A percentile compares a stretch with the other conserved stretches of the same genome.
These are phyloP conservation scores for Pistacia vera DNA, from an alignment of 345 rosid genomes.

Conservation along the genomic window DNA sequence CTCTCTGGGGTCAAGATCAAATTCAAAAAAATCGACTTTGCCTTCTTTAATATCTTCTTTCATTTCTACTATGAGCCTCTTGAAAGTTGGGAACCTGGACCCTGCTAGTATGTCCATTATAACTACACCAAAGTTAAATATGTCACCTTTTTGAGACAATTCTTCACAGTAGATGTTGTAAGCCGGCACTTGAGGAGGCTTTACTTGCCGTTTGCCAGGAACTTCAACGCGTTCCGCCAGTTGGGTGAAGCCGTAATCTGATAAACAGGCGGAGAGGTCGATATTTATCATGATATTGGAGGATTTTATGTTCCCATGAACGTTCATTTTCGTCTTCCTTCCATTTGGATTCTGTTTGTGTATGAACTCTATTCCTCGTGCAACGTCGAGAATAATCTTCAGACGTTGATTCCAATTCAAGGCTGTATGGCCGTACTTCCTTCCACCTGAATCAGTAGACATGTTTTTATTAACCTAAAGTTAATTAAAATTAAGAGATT, in stretches of 20 bases:
- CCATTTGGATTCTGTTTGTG: constrained; percentile 41
- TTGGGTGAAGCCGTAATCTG: constrained; percentile 53
- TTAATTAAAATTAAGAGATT: background rate
- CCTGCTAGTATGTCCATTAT: constrained; percentile 43
- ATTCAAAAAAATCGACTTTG: constrained; percentile 34
- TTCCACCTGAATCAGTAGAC: constrained; percentile 31
- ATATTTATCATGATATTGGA: constrained; percentile 51
- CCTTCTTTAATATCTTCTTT: constrained; percentile 34
- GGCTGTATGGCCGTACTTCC: constrained; percentile 48
- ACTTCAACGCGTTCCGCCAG: constrained; percentile 25
- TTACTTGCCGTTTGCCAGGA: constrained; percentile 8
- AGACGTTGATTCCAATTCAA: constrained; percentile 53
- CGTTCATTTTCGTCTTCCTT: constrained; percentile 44
- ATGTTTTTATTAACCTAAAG: background rate
- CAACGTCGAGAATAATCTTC: constrained; percentile 31
- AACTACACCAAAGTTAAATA: constrained; percentile 47
- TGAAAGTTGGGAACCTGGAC: background rate
- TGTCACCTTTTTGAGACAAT: constrained; percentile 37
- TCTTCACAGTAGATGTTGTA: background rate
- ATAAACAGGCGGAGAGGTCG: constrained; percentile 52
- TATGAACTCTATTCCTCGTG: constrained; percentile 48
- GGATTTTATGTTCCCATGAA: constrained; percentile 61
- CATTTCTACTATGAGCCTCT: constrained; percentile 11
- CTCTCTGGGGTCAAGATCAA: constrained; percentile 39
- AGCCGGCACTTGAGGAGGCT: background rate